Conservation (phyloP, 2,329 filamentous ascomycete species). For the Neocatenulostroma microsporum region DNA sequence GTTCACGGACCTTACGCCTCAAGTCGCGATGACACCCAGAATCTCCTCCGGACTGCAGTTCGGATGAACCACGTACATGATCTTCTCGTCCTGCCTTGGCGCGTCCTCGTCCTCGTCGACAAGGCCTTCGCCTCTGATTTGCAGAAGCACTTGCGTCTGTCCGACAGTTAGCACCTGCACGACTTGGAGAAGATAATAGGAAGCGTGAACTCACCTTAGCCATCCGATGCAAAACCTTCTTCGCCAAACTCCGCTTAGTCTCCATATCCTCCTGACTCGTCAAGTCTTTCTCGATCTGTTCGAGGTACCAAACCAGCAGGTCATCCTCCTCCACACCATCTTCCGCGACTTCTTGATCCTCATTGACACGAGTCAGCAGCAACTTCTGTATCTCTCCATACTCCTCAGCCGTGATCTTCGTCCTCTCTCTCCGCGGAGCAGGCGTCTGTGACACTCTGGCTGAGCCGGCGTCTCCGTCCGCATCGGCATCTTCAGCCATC, state of each 20-base stretch:
- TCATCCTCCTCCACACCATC: conserved; percentile 81
- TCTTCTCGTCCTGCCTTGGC: conserved; percentile 44
- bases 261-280: conserved; percentile 74
- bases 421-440: conserved; percentile 51
- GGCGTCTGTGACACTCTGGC: conserved; percentile 36
- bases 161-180: conserved; percentile 33
- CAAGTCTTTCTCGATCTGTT: conserved; percentile 79
- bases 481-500: conserved; percentile 40
- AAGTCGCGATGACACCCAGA: too few relatives aligned
- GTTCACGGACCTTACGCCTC: too few relatives aligned
- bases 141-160: conserved; percentile 54
- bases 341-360: conserved; percentile 66
- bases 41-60: conserved; percentile 55
- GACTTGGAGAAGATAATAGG: too few relatives aligned
- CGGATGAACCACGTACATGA: conserved; percentile 85
- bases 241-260: conserved; percentile 61
- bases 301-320: conserved; percentile 81
- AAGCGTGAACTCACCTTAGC: conserved; percentile 85
- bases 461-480: conserved; percentile 31
- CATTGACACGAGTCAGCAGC: conserved; percentile 72
- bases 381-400: conserved; percentile 86
- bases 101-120: conserved; percentile 64
- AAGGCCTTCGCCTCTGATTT: conserved; percentile 72
- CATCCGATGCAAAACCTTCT: conserved; percentile 89
- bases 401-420: conserved; percentile 91